A percentile compares a stretch with the other conserved stretches of the same genome.
These are phyloP conservation scores for Ceratocystiopsis minuta DNA, from an alignment of 2,329 filamentous ascomycete species.

Conservation along the genomic window DNA sequence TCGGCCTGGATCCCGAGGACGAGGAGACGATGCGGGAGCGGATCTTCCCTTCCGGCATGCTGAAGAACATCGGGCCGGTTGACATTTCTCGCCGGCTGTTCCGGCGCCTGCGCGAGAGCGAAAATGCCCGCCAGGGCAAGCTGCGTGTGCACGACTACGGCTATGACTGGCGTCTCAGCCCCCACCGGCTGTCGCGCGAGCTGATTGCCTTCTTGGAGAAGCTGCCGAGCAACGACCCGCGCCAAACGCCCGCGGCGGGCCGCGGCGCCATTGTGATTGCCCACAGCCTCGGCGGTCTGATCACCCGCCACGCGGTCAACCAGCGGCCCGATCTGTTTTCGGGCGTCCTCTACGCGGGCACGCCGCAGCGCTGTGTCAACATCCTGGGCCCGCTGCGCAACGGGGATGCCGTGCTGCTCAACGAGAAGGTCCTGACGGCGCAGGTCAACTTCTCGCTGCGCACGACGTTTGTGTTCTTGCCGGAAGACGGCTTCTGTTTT, in stretches of 20 bases:
- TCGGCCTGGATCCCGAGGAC: constrained; percentile 64
- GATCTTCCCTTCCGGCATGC: constrained; percentile 74
- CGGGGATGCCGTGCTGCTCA: constrained; percentile 80
- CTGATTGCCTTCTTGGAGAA: constrained; percentile 56
- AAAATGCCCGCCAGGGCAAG: constrained; percentile 53
- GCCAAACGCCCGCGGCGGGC: constrained; percentile 30
- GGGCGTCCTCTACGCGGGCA: constrained; percentile 71
- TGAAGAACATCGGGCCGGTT: constrained; percentile 81
- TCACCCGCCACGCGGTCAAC: constrained; percentile 78
- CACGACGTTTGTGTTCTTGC: constrained; percentile 69
- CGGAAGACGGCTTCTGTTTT: constrained; percentile 76
- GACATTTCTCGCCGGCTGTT: constrained; percentile 74
- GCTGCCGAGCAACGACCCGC: constrained; percentile 54
- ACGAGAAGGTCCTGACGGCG: constrained; percentile 75
- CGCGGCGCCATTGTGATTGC: constrained; percentile 66
- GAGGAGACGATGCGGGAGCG: constrained; percentile 67
- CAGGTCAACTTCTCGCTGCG: constrained; percentile 87
- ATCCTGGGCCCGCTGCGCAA: constrained; percentile 79
- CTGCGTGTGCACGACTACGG: constrained; percentile 78
- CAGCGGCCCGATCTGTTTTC: constrained; percentile 68
- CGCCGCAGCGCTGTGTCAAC: constrained; percentile 74
- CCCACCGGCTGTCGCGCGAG: constrained; percentile 51
- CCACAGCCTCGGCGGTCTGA: constrained; percentile 73
- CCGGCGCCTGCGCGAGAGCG: constrained; percentile 54
- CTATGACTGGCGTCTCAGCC: constrained; percentile 87